Percentiles rank a stretch among this genome's conserved stretches.
Evolutionary conservation across 805 yeast species (phyloP).

Genomic region (Sugiyamaella floridensis): DNA sequence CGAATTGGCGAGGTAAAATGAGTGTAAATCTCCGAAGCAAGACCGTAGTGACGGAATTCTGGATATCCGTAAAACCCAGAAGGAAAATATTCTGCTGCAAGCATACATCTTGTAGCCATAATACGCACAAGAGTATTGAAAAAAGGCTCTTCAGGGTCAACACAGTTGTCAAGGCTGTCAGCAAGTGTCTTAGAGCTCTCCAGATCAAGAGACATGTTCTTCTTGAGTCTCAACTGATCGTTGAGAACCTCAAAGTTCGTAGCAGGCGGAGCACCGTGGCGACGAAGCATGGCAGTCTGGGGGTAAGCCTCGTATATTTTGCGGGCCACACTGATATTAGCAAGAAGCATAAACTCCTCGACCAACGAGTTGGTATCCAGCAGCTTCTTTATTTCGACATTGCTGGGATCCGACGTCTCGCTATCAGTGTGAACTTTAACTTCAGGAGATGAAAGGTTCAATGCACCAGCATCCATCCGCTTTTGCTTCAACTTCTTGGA

Average conservation of each 20-base stretch:
- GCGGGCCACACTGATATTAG: conserved; percentile 91
- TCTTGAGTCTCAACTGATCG: conserved; percentile 79
- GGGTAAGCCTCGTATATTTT: conserved; percentile 90
- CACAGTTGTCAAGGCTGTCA: conserved; percentile 84
- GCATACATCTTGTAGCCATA: conserved; percentile 98
- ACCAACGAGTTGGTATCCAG: conserved; percentile 92
- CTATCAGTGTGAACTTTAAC: conserved; percentile 95
- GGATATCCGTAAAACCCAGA: conserved; percentile 85
- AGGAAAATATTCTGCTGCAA: conserved; percentile 96
- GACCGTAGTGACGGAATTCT: conserved; percentile 93
- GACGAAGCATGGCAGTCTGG: conserved; percentile 96
- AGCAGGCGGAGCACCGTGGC: conserved; percentile 96
- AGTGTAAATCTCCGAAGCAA: conserved; percentile 95
- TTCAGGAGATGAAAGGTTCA: conserved; percentile 95
- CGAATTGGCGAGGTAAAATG: conserved; percentile 98
- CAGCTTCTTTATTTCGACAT: conserved; percentile 83
- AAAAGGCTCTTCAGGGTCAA: conserved; percentile 75
- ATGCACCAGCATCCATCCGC: conserved; percentile 90
- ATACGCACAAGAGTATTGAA: conserved; percentile 91
- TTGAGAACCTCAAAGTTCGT: conserved; percentile 85
- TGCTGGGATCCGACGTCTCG: conserved; percentile 94
- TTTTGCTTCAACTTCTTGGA: conserved; percentile 80
- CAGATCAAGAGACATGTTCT: conserved; percentile 64
- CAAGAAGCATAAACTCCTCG: conserved; percentile 97
- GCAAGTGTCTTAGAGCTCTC: conserved; percentile 90